Evolutionary conservation across 2,329 filamentous ascomycete genomes (phyloP).

Genomic region (Arthrinium phaeospermum): DNA sequence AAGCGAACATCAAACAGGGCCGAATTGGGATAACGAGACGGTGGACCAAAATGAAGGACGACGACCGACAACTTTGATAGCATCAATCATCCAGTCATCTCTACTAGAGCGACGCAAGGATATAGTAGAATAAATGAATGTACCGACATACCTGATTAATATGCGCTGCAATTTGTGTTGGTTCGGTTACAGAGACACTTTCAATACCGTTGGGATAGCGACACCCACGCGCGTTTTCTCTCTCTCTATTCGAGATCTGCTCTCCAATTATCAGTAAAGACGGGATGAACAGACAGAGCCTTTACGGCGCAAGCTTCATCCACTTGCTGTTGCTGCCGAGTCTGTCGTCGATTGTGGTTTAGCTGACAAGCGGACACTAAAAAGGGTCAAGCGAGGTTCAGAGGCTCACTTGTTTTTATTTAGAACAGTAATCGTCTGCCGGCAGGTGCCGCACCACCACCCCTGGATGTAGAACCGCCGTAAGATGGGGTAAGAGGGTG

Average conservation of each 20-base stretch:
- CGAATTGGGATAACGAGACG: background rate
- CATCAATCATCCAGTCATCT: background rate
- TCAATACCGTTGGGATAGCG: background rate
- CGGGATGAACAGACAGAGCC: background rate
- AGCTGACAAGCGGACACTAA: slow-evolving; percentile 16
- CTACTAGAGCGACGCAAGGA: background rate
- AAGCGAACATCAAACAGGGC: slow-evolving; percentile 9
- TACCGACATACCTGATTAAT: background rate
- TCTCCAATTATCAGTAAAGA: background rate
- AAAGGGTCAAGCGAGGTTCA: slow-evolving; percentile 11
- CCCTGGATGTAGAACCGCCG: slow-evolving; percentile 13
- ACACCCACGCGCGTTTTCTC: background rate
- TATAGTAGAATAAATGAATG: background rate
- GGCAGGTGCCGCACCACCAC: slow-evolving; percentile 20
- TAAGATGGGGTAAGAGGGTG: slow-evolving; percentile 1
- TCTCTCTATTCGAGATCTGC: background rate
- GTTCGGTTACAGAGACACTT: background rate
- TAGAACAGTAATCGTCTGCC: slow-evolving; percentile 19
- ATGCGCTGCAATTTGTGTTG: background rate
- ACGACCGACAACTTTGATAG: background rate
- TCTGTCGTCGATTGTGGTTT: slow-evolving; percentile 11
- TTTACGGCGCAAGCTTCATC: background rate
- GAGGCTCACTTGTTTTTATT: slow-evolving; percentile 15
- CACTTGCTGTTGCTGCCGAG: background rate
- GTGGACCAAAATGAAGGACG: background rate